Base-by-base conservation (phyloP, 768 basidiomycete genomes). In the Rhodocollybia butyracea region DNA sequence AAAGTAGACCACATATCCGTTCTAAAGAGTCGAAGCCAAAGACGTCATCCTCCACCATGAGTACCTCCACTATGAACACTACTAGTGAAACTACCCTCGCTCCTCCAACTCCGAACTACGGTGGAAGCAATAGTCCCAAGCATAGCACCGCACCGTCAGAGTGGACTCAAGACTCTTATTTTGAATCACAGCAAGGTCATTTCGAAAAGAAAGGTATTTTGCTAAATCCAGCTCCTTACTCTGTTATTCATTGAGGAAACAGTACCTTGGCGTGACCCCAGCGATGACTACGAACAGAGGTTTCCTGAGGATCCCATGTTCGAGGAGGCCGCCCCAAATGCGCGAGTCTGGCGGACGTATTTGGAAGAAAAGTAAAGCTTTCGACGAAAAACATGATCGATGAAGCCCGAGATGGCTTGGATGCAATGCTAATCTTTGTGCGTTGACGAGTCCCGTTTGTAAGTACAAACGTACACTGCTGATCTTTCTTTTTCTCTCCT, bases 321-420 rank as follows among this genome's bases (percentile, higher is more conserved):
- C 21, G 27, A 58, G 12, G 62, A 60, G 39, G 47, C 45, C 29
- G 55, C 29, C 19, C 50, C 59, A 17, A 58, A 60, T 39, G 61
- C 57, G 3, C 61, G 59, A 12, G 55, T 62, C 11, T 60, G 61
- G 60, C 57, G 46, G 29, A 46, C 58, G 3, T 62, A 60, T 40
- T 50, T 58, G 17, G 61, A 57, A 3, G 59, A 62, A 32, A 52
- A n/a, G 58, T 19, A 58, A 41, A 10, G 47, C 45, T 31, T 59
- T 60, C 24, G 61, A 61, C 27, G n/a, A 29, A 38, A 15, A 58
- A 57, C 11, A 56, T 63, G 39, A 51, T 63, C 6, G 29, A 39
- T 15, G 56, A 56, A 19, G 52, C 54, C 26, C 30, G 46, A 32
- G 57, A 63, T 32, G 58, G 48, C 5, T 34, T 61, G 17, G 62